Evolutionary conservation across 495 filamentous ascomycete species (phyloP).

Genomic region (Penicillium canescens): DNA sequence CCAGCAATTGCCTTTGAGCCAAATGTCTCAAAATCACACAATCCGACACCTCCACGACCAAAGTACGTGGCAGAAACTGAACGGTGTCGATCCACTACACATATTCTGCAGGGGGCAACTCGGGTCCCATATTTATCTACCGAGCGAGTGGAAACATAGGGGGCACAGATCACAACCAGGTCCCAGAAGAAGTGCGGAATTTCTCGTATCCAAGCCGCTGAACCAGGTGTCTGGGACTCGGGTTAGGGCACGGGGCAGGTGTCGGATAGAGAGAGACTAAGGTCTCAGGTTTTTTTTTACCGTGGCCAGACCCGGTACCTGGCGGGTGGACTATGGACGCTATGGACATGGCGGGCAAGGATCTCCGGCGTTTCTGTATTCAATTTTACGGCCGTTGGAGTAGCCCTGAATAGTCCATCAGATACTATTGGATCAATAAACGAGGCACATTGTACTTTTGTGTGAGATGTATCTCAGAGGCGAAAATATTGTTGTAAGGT

Average conservation of each 20-base stretch:
- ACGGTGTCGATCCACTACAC: not conserved
- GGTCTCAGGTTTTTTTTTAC: constrained; percentile 6
- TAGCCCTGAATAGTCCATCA: not conserved
- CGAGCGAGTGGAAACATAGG: not conserved
- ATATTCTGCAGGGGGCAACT: constrained; percentile 1
- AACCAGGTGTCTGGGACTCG: constrained; percentile 5
- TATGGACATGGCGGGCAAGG: constrained; percentile 22
- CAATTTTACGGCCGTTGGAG: constrained; percentile 3
- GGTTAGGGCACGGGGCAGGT: constrained; percentile 13
- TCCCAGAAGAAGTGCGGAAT: constrained; percentile 1
- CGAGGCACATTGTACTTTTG: constrained; percentile 5
- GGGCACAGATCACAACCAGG: constrained; percentile 7
- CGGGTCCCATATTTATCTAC: not conserved
- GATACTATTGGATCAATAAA: constrained; percentile 5
- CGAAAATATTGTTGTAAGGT: not conserved
- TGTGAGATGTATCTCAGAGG: constrained; percentile 1
- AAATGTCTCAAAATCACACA: not conserved
- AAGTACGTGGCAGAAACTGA: constrained; percentile 6
- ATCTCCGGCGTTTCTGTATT: constrained; percentile 19
- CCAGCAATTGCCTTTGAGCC: not conserved
- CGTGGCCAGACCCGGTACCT: constrained; percentile 13
- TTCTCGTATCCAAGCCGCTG: not conserved
- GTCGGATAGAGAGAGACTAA: constrained; percentile 19
- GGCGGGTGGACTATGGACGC: not conserved
- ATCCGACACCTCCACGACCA: not conserved